A percentile compares a stretch with the other conserved stretches of the same genome.
Evolutionary conservation across 208 protist genomes (phyloP).

Genomic region (Trypanosoma cruzi): DNA sequence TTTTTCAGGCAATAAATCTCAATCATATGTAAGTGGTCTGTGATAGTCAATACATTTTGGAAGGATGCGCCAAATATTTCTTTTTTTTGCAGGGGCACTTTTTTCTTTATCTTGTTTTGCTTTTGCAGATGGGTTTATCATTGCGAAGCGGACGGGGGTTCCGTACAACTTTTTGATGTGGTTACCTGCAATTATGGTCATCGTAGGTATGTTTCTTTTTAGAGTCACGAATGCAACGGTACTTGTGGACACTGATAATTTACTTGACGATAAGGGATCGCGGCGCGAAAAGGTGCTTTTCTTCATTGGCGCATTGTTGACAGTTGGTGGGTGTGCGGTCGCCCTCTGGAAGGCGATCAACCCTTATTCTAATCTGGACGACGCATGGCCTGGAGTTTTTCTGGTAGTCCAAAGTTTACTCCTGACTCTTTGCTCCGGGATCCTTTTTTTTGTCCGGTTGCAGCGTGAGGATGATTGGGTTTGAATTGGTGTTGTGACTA

Average conservation of each 20-base stretch:
- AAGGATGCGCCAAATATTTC: slow-evolving; percentile 7
- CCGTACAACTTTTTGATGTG: slow-evolving; percentile 82
- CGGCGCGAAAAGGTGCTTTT: slow-evolving; percentile 55
- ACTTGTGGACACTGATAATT: slow-evolving; percentile 36
- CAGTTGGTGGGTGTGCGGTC: slow-evolving; percentile 51
- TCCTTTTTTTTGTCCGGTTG: slow-evolving; percentile 28
- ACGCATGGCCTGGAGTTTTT: slow-evolving; percentile 50
- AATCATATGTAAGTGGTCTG: too few species aligned
- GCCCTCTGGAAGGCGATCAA: slow-evolving; percentile 63
- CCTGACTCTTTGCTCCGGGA: slow-evolving; percentile 20
- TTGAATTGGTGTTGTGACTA: neutral
- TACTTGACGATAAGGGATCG: slow-evolving; percentile 29
- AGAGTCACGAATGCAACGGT: slow-evolving; percentile 44
- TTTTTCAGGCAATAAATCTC: too few species aligned
- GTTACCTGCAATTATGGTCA: slow-evolving; percentile 43
- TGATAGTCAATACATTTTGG: too few species aligned
- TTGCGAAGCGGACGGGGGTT: slow-evolving; percentile 31
- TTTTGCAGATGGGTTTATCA: slow-evolving; percentile 64
- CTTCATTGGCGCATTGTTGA: slow-evolving; percentile 51
- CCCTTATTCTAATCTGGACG: slow-evolving; percentile 37
- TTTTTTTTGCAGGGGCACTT: slow-evolving; percentile 35
- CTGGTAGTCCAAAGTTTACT: slow-evolving; percentile 49
- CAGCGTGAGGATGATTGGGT: slow-evolving; percentile 18
- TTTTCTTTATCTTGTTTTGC: slow-evolving; percentile 42
- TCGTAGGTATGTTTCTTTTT: slow-evolving; percentile 55